phyloP scores from a whole-genome alignment of 495 filamentous ascomycete genomes.

The Trichoderma gamsii region DNA sequence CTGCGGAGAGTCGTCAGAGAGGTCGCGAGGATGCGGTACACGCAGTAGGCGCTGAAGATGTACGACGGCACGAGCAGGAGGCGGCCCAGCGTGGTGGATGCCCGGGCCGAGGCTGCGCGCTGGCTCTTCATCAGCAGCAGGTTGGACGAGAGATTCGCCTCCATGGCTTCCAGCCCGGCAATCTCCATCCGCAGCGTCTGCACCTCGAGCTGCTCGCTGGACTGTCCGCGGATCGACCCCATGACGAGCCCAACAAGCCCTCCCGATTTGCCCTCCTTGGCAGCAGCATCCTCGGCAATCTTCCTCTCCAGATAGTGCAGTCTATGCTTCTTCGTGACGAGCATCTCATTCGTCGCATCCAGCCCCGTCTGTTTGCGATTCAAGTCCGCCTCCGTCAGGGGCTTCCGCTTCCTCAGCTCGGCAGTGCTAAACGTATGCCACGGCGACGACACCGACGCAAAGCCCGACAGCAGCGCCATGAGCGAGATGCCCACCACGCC shows the following conservation, averaged over 20 bases:
- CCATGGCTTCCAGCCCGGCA: constrained; percentile 71
- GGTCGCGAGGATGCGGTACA: constrained; percentile 68
- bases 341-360: constrained; percentile 68
- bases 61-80: constrained; percentile 53
- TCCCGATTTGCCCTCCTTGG: constrained; percentile 12
- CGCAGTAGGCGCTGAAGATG: constrained; percentile 66
- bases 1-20: constrained; percentile 55
- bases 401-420: constrained; percentile 29
- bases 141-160: constrained; percentile 54
- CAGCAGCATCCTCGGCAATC: constrained; percentile 27
- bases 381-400: constrained; percentile 63
- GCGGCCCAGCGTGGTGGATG: constrained; percentile 56
- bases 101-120: constrained; percentile 51
- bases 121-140: constrained; percentile 52
- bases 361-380: constrained; percentile 66
- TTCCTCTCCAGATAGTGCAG: constrained; percentile 62
- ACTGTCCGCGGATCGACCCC: constrained; percentile 54
- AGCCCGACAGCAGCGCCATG: constrained; percentile 77
- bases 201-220: constrained; percentile 56
- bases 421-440: constrained; percentile 72
- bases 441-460: constrained; percentile 70
- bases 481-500: constrained; percentile 74
- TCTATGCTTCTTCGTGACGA: constrained; percentile 60
- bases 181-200: constrained; percentile 66
- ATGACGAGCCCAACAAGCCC: constrained; percentile 65